A percentile compares a stretch with the other conserved stretches of the same genome.
Evolutionary conservation across 257 asterid genomes (phyloP).

Genomic region (Linderniella brevidens): DNA sequence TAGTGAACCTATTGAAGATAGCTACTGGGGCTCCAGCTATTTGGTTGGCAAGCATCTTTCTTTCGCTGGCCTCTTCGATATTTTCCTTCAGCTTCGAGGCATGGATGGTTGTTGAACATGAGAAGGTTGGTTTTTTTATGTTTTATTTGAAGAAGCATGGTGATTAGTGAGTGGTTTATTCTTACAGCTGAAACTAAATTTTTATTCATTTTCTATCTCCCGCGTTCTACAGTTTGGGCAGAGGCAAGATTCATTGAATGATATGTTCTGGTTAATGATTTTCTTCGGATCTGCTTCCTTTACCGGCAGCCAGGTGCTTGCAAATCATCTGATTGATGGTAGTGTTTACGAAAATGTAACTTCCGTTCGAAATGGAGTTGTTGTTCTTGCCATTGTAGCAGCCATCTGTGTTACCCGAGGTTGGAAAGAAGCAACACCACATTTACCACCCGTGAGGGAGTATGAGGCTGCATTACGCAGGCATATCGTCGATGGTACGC

Average conservation of each 20-base stretch:
- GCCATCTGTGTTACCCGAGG: conserved; percentile 30
- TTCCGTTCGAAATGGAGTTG: conserved; percentile 29
- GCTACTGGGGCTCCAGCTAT: conserved; percentile 26
- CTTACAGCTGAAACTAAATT: neutral
- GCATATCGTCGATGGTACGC: conserved; percentile 40
- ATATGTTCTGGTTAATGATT: conserved; percentile 92
- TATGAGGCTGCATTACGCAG: conserved; percentile 30
- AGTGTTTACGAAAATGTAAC: conserved; percentile 20
- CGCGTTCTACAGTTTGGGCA: conserved; percentile 54
- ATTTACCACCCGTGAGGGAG: conserved; percentile 25
- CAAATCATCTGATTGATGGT: conserved; percentile 50
- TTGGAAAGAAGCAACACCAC: conserved; percentile 41
- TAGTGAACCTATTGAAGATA: conserved; percentile 44
- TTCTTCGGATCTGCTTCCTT: conserved; percentile 52
- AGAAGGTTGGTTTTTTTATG: conserved; percentile 36
- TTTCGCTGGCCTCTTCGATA: conserved; percentile 61
- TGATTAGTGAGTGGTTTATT: neutral
- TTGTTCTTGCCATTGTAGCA: conserved; percentile 33
- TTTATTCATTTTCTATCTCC: no score
- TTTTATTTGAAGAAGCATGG: neutral
- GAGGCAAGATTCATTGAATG: conserved; percentile 73
- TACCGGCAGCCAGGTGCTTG: conserved; percentile 55
- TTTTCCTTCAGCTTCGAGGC: conserved; percentile 68
- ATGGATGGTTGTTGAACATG: conserved; percentile 81
- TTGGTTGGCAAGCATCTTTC: conserved; percentile 50